These are phyloP conservation scores for Cornus florida DNA, from an alignment of 148 eudicot genomes.

Conservation along the genomic window DNA sequence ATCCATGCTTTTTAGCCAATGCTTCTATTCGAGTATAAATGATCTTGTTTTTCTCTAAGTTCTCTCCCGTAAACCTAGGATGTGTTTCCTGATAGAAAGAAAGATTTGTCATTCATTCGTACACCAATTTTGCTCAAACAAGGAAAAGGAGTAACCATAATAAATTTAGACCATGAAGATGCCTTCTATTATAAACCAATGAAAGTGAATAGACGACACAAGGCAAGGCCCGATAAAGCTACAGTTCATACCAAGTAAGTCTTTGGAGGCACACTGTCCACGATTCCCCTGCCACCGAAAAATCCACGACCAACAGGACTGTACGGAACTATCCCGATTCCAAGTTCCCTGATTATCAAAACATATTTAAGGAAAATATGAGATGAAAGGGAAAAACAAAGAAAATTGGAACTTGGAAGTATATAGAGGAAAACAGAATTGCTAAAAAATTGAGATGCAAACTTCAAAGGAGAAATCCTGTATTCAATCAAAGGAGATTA, in stretches of 20 bases:
- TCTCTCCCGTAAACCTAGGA: constrained; percentile 62
- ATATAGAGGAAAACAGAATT: not conserved
- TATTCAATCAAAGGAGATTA: not conserved
- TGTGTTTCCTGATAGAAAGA: constrained; percentile 35
- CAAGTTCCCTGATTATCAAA: constrained; percentile 60
- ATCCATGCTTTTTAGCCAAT: constrained; percentile 58
- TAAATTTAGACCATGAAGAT: not conserved
- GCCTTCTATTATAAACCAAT: not conserved
- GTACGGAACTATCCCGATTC: constrained; percentile 77
- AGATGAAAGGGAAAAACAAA: not conserved
- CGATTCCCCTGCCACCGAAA: constrained; percentile 69
- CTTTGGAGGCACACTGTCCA: constrained; percentile 49
- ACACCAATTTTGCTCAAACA: too few species aligned
- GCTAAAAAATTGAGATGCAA: not conserved
- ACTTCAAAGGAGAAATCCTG: too few species aligned
- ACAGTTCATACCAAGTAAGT: constrained; percentile 39
- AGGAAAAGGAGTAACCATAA: too few species aligned
- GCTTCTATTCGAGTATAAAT: constrained; percentile 47
- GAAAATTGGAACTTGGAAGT: not conserved
- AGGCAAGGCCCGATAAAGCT: not conserved
- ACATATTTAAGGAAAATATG: not conserved
- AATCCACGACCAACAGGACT: constrained; percentile 78
- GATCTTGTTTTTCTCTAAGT: constrained; percentile 66
- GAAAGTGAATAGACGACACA: not conserved
- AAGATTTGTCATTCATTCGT: not conserved